Evolutionary conservation across 768 basidiomycete genomes (phyloP).

Genomic region (Pisolithus microcarpus): DNA sequence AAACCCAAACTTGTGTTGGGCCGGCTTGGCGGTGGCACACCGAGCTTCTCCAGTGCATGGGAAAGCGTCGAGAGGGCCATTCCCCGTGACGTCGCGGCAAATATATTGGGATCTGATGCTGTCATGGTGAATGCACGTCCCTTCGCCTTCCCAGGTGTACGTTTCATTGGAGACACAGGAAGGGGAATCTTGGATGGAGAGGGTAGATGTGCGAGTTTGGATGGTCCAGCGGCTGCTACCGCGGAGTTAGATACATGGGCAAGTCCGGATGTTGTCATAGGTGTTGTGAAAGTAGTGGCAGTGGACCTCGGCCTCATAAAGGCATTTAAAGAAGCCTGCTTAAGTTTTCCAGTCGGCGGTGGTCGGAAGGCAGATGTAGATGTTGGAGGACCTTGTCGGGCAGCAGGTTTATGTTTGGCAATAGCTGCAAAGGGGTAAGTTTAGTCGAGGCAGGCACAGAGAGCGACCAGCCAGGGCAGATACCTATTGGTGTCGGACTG

Average conservation of each 20-base stretch:
- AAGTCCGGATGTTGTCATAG: neutral
- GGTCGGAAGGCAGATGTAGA: conserved; percentile 10
- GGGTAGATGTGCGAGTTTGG: conserved; percentile 1
- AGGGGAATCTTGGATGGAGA: conserved; percentile 27
- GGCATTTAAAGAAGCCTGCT: conserved; percentile 17
- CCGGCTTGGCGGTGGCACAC: conserved; percentile 54
- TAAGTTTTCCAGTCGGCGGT: conserved; percentile 13
- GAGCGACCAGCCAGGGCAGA: neutral
- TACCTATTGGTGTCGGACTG: neutral
- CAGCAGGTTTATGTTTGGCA: conserved; percentile 2
- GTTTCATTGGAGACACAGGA: conserved; percentile 15
- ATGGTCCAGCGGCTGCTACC: conserved; percentile 1
- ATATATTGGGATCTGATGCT: neutral
- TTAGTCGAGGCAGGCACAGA: neutral
- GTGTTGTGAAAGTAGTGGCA: neutral
- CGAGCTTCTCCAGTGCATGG: conserved; percentile 63
- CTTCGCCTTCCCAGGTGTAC: conserved; percentile 1
- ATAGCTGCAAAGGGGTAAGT: neutral
- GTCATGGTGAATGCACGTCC: conserved; percentile 4
- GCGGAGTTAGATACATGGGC: conserved; percentile 4
- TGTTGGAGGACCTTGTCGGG: neutral
- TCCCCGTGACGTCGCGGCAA: conserved; percentile 6
- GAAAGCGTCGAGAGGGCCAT: conserved; percentile 58
- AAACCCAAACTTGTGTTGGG: conserved; percentile 72
- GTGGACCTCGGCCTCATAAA: conserved; percentile 15